Base-by-base conservation (phyloP, 2,329 filamentous ascomycete species). In the Samsoniella hepiali region DNA sequence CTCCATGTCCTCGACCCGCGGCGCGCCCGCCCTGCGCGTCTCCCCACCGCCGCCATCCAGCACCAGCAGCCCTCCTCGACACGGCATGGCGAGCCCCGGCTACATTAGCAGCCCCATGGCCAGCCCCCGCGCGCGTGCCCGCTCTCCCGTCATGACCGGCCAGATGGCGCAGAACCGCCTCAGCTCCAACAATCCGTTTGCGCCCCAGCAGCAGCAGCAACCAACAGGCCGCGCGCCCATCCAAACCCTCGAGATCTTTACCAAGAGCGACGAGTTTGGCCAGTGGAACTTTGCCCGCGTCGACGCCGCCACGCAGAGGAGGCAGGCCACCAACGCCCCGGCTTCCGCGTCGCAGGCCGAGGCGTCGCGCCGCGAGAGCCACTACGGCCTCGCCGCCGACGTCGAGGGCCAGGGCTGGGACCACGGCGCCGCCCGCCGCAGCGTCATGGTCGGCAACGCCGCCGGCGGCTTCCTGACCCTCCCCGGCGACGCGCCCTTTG, bases 141-240 rank as follows among this genome's bases (percentile, higher is more conserved):
- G 9, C 58, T 67, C 15, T 73, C 72, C 17, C 69, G 73, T 4
- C 71, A n/a, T 10, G 13, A 31, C 13, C 38, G 31, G 49, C 45
- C 42, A 22, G n/a, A 13, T 38, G 32, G 50, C 42, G 42, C 65
- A 67, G 58, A 73, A 76, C 55, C 81, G 84, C 7, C 84, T 86
- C 73, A 85, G 83, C 71, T 86, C 84, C 65, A 87, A 86, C 72
- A 87, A 87, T 68, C 84, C 84, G 2, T 86, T 85, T 66, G 82
- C 81, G 2, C 45, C 78, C 1, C 69, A 72, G 31, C 40, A 32
- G 17, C 50, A 34, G 32, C 45, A 22, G 69, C 69, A 9, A 69
- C 69, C 7, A 9, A 69, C 69, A 6, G 69, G 72, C 8, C 71
- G 73, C 27, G 69, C 76, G 40, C 77, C 84, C 6, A 82, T 80